Conservation (phyloP, 192 early-diverging fungal genomes). For the Phlyctochytrium planicorne region DNA sequence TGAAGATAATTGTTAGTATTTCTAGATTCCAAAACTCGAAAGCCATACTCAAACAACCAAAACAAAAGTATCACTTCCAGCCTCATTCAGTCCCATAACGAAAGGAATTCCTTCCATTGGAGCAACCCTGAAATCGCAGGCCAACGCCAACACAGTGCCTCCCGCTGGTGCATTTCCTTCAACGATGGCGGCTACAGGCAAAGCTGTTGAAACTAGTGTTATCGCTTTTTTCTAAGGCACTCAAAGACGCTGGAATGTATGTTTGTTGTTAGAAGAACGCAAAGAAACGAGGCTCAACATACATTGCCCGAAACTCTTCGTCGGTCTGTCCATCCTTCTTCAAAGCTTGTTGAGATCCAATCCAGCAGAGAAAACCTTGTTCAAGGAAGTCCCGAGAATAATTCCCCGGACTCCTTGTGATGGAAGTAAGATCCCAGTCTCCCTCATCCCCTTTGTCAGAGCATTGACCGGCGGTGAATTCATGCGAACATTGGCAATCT, state of each 20-base stretch:
- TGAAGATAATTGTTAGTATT: no score
- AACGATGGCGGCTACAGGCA: constrained; percentile 29
- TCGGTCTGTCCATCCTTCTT: neutral
- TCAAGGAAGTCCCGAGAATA: constrained; percentile 6
- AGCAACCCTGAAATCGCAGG: constrained; percentile 30
- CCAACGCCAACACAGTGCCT: constrained; percentile 37
- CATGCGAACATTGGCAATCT: constrained; percentile 8
- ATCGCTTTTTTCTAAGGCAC: constrained; percentile 26
- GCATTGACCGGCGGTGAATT: constrained; percentile 24
- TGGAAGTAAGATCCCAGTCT: neutral
- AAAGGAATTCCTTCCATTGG: neutral
- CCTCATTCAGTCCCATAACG: constrained; percentile 35
- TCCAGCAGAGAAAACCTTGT: constrained; percentile 30
- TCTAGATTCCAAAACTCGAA: no score
- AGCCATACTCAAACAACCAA: no score
- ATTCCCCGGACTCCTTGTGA: constrained; percentile 16
- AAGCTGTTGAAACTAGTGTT: constrained; percentile 11
- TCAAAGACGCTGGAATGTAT: no score
- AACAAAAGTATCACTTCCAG: no score
- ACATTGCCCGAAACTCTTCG: neutral
- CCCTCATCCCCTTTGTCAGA: neutral
- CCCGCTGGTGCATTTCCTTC: constrained; percentile 37
- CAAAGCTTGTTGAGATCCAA: constrained; percentile 16
- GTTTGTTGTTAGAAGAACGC: no score
- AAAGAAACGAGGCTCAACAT: no score